A percentile compares a stretch with the other conserved stretches of the same genome.
phyloP scores from a whole-genome alignment of 192 early-diverging fungal species.

The Entomortierella lignicola region DNA sequence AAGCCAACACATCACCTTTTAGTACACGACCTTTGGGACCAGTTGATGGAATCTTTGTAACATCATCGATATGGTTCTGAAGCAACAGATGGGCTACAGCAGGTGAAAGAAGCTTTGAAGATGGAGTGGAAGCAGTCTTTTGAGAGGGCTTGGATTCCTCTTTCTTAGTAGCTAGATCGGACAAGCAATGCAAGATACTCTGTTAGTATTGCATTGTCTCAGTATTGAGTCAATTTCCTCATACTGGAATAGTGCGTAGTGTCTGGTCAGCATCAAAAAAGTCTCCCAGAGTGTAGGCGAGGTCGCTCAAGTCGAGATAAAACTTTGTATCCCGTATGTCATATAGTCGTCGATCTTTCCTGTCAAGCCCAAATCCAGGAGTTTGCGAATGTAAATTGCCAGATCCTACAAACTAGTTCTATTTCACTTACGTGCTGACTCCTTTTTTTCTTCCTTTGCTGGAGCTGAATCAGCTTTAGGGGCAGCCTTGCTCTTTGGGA shows the following conservation, averaged over 20 bases:
- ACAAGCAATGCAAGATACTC: not conserved
- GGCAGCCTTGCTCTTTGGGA: conserved; percentile 59
- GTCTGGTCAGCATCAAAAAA: not conserved
- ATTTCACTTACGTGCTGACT: conserved; percentile 23
- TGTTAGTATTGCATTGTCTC: not conserved
- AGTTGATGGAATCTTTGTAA: conserved; percentile 63
- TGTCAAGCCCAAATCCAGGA: not conserved
- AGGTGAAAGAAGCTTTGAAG: conserved; percentile 63
- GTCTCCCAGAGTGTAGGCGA: no score
- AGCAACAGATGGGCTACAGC: conserved; percentile 63
- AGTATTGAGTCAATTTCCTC: not conserved
- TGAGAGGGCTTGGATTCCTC: conserved; percentile 22
- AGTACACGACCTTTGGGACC: conserved; percentile 76
- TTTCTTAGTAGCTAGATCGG: conserved; percentile 53
- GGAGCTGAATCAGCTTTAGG: conserved; percentile 39
- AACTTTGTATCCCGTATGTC: not conserved
- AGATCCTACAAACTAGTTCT: no score
- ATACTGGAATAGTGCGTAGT: no score
- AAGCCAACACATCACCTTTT: conserved; percentile 80
- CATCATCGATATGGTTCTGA: conserved; percentile 64
- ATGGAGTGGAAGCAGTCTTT: conserved; percentile 36
- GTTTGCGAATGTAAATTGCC: not conserved
- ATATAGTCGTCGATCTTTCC: not conserved
- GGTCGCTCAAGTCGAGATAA: not conserved
- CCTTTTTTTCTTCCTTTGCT: conserved; percentile 52